Evolutionary conservation across 2,329 filamentous ascomycete species (phyloP), one percentile per base, ranked within the genome.

Genomic region (Lojkania enalia): DNA sequence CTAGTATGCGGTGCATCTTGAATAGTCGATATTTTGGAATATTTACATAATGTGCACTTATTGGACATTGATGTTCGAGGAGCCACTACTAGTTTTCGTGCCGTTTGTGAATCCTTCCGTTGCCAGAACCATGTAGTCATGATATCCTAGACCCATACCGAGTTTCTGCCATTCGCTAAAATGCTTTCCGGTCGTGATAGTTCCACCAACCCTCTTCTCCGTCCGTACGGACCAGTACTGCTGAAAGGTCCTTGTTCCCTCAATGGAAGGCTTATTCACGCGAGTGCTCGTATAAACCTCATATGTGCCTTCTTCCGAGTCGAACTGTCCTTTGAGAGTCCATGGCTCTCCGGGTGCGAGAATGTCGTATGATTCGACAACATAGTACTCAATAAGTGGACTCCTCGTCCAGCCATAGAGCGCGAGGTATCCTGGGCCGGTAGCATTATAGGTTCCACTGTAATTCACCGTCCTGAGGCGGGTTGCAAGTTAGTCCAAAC

Each of bases 371-470:
- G 68, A 74, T 68, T 66, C 80, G 77, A 63, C 48, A 42, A 63
- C 56, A 51, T 63, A 73, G 69, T 80, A 81, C 55, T 81, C 79
- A 56, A 80, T 69, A 18, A 79, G 66, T 0, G 77, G 76, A 56
- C 70, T 72, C 5, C 59, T 67, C 3, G 74, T 78, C 77, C 79
- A 83, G 23, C 79, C 79, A 54, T 82, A 82, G 19, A 82, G 58
- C 12, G 78, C 58, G 14, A 83, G 74, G 54, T 81, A 81, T 4
- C 62, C 64, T 49, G 64, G 64, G 19, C 64, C 64, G 31, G 57
- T 59, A 46, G 67, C 61, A 21, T 46, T 55, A 63, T 71, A 71
- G 6, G 39, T 42, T 13, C 64, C 67, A 16, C 55, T 61, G 63
- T 69, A 71, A 35, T 58, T 65, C 27, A 67, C 62, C 40, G 60